A percentile compares a stretch with the other conserved stretches of the same genome.
phyloP scores from a whole-genome alignment of 176 grass and related monocot species.

The Oryza australiensis region DNA sequence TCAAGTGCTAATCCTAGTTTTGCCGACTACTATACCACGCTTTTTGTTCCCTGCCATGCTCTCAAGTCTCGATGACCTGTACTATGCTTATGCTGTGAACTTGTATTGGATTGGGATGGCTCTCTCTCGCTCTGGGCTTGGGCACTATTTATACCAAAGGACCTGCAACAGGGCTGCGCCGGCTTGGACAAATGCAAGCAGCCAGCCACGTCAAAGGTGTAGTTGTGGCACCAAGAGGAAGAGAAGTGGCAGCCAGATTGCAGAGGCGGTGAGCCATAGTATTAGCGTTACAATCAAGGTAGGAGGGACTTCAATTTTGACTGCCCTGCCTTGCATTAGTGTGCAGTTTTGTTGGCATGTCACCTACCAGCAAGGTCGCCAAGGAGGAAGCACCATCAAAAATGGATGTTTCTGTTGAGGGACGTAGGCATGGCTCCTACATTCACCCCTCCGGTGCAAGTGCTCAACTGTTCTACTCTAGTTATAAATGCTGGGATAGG shows the following conservation, averaged over 20 bases:
- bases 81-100: neutral
- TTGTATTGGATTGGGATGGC: neutral
- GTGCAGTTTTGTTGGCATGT: slow-evolving; percentile 18
- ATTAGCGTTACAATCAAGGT: neutral
- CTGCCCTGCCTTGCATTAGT: neutral
- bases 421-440: neutral
- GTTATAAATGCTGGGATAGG: neutral
- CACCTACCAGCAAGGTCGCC: slow-evolving; percentile 1
- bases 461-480: neutral
- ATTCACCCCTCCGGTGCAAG: neutral
- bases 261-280: slow-evolving; percentile 2
- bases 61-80: neutral
- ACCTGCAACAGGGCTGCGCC: neutral
- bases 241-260: neutral
- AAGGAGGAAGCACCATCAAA: slow-evolving; percentile 27
- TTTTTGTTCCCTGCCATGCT: slow-evolving; percentile 28
- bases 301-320: neutral
- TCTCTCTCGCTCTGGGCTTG: neutral
- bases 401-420: neutral
- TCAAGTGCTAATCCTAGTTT: neutral
- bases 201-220: neutral
- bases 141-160: slow-evolving; percentile 5
- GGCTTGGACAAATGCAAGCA: slow-evolving; percentile 12
- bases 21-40: neutral
- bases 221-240: neutral